Conservation (phyloP, 768 basidiomycete species). For the Leccinellum rugosiceps region DNA sequence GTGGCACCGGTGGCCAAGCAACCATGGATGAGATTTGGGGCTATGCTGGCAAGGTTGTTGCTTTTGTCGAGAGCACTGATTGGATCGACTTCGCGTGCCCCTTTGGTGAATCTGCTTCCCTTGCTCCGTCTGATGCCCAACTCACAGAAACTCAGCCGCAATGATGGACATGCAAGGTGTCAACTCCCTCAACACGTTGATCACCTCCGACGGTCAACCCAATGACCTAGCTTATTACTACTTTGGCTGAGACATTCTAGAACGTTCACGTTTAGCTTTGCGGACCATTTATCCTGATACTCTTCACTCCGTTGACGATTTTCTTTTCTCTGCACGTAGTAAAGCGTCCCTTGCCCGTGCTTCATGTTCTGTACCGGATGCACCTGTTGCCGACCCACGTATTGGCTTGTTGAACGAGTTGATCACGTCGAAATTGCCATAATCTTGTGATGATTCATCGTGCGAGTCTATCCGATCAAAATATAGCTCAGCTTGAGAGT, state of each 20-base stretch:
- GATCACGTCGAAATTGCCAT: background rate
- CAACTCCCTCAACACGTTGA: constrained; percentile 49
- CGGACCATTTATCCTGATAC: constrained; percentile 18
- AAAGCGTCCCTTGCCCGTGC: constrained; percentile 7
- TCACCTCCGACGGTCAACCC: constrained; percentile 41
- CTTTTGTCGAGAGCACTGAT: constrained; percentile 41
- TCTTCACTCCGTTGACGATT: constrained; percentile 11
- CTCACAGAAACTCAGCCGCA: constrained; percentile 38
- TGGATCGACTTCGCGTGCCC: constrained; percentile 44
- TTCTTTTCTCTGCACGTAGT: background rate
- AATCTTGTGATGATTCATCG: background rate
- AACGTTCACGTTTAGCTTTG: background rate
- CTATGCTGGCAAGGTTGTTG: constrained; percentile 43
- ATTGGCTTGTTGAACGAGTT: constrained; percentile 25
- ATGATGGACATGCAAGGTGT: constrained; percentile 54
- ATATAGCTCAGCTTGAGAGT: background rate
- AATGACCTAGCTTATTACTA: constrained; percentile 51
- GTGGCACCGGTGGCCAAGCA: constrained; percentile 37
- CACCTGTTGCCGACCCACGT: constrained; percentile 13
- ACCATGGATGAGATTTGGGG: constrained; percentile 33
- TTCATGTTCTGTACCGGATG: constrained; percentile 21
- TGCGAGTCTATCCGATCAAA: background rate
- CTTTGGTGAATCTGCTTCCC: constrained; percentile 52
- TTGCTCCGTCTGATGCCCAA: background rate
- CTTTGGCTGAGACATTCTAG: constrained; percentile 29